Evolutionary conservation across 129 eudicot species (phyloP).

Genomic region (Pittosporum tobira): DNA sequence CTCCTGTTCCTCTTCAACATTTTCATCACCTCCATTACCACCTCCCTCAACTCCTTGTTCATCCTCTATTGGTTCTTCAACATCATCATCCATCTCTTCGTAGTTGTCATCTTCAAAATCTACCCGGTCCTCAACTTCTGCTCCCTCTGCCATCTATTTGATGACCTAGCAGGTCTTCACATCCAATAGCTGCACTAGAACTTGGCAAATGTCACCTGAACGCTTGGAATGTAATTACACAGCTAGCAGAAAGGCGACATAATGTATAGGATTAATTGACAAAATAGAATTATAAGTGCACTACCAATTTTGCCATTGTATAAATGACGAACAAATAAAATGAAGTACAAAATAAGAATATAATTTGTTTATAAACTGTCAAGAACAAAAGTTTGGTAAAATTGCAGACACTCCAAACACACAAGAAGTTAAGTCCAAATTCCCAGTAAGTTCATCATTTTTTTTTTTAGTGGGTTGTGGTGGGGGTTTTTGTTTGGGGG

Average conservation of each 20-base stretch:
- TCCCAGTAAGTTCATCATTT: not conserved
- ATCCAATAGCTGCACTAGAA: conserved; percentile 26
- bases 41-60: conserved; percentile 42
- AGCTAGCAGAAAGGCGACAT: too few relatives aligned
- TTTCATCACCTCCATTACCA: conserved; percentile 50
- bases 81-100: conserved; percentile 76
- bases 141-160: conserved; percentile 68
- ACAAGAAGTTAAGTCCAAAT: not conserved
- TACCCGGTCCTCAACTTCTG: conserved; percentile 90
- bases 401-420: not conserved
- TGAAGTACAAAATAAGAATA: too few relatives aligned
- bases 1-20: conserved; percentile 41
- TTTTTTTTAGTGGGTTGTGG: too few relatives aligned
- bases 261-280: not conserved
- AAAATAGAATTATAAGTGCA: not conserved
- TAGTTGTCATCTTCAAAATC: conserved; percentile 90
- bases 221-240: conserved; percentile 10
- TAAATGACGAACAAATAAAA: too few relatives aligned
- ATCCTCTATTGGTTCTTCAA: conserved; percentile 65
- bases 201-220: conserved; percentile 31
- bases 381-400: not conserved
- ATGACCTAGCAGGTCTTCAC: conserved; percentile 32
- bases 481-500: too few relatives aligned
- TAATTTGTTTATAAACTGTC: not conserved
- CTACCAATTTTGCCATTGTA: too few relatives aligned